Evolutionary conservation across 2,329 filamentous ascomycete genomes (phyloP).

Genomic region (Cladosporium halotolerans): DNA sequence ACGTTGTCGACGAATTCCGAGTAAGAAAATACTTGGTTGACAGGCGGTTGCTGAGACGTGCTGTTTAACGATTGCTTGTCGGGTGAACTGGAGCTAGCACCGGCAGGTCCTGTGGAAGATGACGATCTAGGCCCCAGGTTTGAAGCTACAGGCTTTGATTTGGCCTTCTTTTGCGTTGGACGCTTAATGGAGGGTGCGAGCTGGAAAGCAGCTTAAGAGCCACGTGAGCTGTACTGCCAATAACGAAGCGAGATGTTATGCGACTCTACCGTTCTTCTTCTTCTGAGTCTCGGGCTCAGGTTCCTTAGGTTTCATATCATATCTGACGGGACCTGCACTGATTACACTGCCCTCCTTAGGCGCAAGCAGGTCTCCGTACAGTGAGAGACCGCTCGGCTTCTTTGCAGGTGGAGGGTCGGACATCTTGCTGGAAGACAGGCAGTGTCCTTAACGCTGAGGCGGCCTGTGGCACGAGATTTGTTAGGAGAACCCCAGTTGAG

Average conservation of each 20-base stretch:
- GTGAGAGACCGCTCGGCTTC: conserved; percentile 47
- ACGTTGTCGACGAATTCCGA: conserved; percentile 32
- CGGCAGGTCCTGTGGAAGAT: conserved; percentile 33
- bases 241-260: conserved; percentile 27
- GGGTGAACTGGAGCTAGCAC: conserved; percentile 16
- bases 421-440: conserved; percentile 4
- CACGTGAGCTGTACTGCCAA: conserved; percentile 43
- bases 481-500: too few species aligned
- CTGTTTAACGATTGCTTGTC: neutral
- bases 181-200: conserved; percentile 77
- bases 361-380: conserved; percentile 80
- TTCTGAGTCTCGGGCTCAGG: conserved; percentile 44
- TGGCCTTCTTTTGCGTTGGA: conserved; percentile 57
- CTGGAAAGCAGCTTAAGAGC: conserved; percentile 57
- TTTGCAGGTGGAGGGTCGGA: conserved; percentile 6
- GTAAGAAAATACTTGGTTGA: neutral
- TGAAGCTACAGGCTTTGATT: conserved; percentile 51
- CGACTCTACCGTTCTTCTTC: conserved; percentile 58
- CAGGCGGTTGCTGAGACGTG: conserved; percentile 3
- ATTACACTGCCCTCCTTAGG: conserved; percentile 54
- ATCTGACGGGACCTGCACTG: conserved; percentile 67
- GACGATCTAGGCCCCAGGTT: conserved; percentile 20
- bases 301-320: conserved; percentile 57
- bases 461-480: too few species aligned
- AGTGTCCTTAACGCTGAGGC: neutral